Base-by-base conservation (phyloP, 2,329 filamentous ascomycete genomes). In the Thielaviopsis ethacetica region DNA sequence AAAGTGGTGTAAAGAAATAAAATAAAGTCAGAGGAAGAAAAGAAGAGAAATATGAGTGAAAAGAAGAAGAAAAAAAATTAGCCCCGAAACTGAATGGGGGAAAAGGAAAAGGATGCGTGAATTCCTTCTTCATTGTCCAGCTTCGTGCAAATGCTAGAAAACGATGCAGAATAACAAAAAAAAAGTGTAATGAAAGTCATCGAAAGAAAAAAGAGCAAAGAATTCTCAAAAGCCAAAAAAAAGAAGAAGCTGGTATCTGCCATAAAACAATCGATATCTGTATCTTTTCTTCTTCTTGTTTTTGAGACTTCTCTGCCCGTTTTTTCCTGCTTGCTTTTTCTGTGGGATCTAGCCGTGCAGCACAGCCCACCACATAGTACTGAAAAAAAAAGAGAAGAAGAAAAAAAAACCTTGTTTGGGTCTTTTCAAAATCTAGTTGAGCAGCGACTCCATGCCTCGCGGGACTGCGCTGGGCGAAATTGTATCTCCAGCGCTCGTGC, bases 381-480 rank as follows among this genome's bases (percentile, higher is more conserved):
- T 34, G 30, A 17, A 17, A 53, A 53, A 21, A 52, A 52, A 52
- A 52, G 19, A 21, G 12, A 22, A n/a, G n/a, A n/a, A n/a, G n/a
- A n/a, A 19, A 12, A 51, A 26, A 26, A 26, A 26, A 26, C 24
- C 24, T 6, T 3, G 24, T 26, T 26, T 26, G 24, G 24, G 6
- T 34, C 10, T 34, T 34, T 34, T 34, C 10, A 49, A 10, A 49
- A 49, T 19, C 44, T 49, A 49, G 41, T 61, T 59, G 13, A 61
- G 21, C 17, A 61, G 22, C 24, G 56, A 58, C 53, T 61, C 60
- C 70, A 77, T 71, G 30, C 68, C 69, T 17, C 67, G 67, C 4
- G 75, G 75, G 21, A 72, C 64, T 3, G 70, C 71, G 27, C 66
- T 70, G 6, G 75, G 73, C 26, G 74, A 76, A 44, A 77, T 75